Base-by-base conservation (phyloP, 495 filamentous ascomycete species). In the Parathielavia appendiculata region DNA sequence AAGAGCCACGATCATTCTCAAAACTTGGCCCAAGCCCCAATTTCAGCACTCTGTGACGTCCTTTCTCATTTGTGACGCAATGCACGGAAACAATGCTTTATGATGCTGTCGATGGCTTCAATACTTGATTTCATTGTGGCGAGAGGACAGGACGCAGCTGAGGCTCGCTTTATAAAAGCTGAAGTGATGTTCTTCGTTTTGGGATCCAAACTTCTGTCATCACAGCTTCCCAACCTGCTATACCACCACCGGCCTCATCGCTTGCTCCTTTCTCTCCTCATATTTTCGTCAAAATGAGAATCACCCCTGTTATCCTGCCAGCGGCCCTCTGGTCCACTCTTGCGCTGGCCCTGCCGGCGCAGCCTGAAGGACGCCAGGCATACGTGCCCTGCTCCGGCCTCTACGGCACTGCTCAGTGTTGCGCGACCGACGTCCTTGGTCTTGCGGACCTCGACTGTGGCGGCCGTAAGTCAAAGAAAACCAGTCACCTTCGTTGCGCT, bases 221-320 rank as follows among this genome's bases (percentile, higher is more conserved):
- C 26, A 30, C 26, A 30, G 26, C 26, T 3, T 30, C 26, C 26
- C 26, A 30, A 6, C 26, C 6, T 6, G 26, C 26, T 6, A 30
- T 30, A 30, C 26, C 26, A 30, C n/a, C 3, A 30, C 26, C 26
- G 6, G 6, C 26, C 26, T 30, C 26, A 30, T 30, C 2, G 3
- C 26, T 6, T 30, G 6, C 26, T 6, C 26, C 26, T 30, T 30
- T 30, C 6, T 30, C 26, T 30, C 26, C 26, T 30, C 26, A 30
- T 2, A 30, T 30, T 30, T 30, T 30, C 26, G 26, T 59, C 13
- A 63, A 60, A 23, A 46, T 46, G 46, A 46, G 26, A 20, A 26
- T 26, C 44, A 26, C 44, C 12, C 5, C 44, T 6, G 10, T 22
- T 12, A 20, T 26, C 22, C 11, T 20, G 9, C 26, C 26, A 30